These are phyloP conservation scores for Leccinum griseonigrum DNA, from an alignment of 1,284 basidiomycete genomes.

Conservation along the genomic window DNA sequence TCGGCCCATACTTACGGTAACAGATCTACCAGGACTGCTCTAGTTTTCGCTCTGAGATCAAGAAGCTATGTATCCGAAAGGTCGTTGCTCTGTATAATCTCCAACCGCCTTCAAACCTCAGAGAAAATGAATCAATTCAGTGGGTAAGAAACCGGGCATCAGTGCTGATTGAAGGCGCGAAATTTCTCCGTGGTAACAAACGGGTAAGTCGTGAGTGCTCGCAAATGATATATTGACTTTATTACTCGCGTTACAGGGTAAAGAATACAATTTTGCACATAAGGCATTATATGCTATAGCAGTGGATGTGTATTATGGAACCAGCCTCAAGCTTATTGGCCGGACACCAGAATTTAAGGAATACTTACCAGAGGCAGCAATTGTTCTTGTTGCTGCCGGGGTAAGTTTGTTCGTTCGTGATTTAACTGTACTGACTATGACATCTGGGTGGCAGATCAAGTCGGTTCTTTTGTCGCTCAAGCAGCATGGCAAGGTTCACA, in stretches of 20 bases:
- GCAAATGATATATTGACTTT: not conserved
- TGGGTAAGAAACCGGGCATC: not conserved
- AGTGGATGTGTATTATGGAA: not conserved
- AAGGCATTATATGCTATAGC: not conserved
- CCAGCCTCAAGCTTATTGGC: not conserved
- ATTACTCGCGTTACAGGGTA: not conserved
- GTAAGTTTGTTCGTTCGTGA: not conserved
- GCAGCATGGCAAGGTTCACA: not conserved
- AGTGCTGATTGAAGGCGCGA: not conserved
- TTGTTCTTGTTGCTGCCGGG: not conserved
- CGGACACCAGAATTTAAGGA: not conserved
- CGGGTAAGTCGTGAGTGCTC: not conserved
- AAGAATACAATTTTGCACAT: not conserved
- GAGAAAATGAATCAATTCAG: not conserved
- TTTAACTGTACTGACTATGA: not conserved
- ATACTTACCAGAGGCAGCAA: not conserved
- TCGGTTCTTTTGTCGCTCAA: not conserved
- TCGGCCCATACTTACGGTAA: not conserved
- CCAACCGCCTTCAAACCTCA: not conserved
- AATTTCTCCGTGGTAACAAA: not conserved
- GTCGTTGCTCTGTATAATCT: not conserved
- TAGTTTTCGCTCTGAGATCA: not conserved
- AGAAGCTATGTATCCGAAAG: not conserved
- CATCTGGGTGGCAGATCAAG: not conserved
- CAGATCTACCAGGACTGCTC: not conserved